These are phyloP conservation scores for Polyporus arcularius DNA, from an alignment of 768 basidiomycete species.

Conservation along the genomic window DNA sequence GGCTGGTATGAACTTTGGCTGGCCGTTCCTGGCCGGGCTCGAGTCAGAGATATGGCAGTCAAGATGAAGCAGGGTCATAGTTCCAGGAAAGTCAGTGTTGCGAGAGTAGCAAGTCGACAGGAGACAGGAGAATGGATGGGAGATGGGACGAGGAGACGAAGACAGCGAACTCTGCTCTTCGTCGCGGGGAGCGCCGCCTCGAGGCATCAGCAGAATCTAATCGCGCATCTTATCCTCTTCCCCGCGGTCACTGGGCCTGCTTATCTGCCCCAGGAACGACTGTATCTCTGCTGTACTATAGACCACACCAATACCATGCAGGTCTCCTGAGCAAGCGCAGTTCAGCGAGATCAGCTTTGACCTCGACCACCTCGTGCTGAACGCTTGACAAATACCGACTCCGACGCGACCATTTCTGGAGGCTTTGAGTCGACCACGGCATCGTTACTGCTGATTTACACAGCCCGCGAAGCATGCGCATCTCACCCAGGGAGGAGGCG, in stretches of 20 bases:
- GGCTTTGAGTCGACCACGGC: background rate
- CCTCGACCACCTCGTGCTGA: slow-evolving; percentile 3
- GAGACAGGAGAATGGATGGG: background rate
- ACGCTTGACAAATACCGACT: background rate
- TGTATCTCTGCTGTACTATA: background rate
- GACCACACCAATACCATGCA: background rate
- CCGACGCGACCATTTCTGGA: background rate
- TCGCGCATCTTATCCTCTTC: slow-evolving; percentile 8
- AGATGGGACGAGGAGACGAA: slow-evolving; percentile 14
- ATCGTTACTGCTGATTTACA: background rate
- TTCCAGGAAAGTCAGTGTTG: slow-evolving; percentile 1
- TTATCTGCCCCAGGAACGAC: background rate
- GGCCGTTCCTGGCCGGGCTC: background rate
- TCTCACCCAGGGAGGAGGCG: slow-evolving; percentile 74
- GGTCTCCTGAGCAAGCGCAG: background rate
- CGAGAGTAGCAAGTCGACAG: slow-evolving; percentile 8
- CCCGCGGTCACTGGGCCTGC: background rate
- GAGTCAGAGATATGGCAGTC: slow-evolving; percentile 7
- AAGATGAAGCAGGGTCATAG: slow-evolving; percentile 6
- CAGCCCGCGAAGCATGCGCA: slow-evolving; percentile 48
- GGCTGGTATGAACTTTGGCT: too few species aligned
- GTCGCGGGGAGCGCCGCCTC: slow-evolving; percentile 7
- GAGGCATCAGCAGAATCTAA: slow-evolving; percentile 9
- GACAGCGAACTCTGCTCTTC: slow-evolving; percentile 10
- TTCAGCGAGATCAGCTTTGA: background rate